phyloP scores from a whole-genome alignment of 2,329 filamentous ascomycete species.

The Ilyonectria mors-panacis region DNA sequence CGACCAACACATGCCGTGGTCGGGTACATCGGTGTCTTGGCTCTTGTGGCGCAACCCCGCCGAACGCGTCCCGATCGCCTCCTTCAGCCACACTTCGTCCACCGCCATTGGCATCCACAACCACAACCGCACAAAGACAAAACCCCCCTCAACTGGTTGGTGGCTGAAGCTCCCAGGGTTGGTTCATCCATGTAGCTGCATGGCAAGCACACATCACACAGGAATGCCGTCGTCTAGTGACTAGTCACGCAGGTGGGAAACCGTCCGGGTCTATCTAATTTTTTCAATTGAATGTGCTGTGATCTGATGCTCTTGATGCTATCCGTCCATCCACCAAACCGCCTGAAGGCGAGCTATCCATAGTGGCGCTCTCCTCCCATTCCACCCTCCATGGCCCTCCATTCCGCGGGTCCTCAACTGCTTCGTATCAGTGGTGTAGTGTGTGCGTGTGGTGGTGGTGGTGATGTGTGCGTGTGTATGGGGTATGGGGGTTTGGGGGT shows the following conservation, averaged over 20 bases:
- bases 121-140: constrained; percentile 4
- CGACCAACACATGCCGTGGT: background rate
- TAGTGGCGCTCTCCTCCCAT: constrained; percentile 36
- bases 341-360: constrained; percentile 34
- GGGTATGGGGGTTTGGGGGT: constrained; percentile 32
- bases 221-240: background rate
- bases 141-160: background rate
- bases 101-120: constrained; percentile 4
- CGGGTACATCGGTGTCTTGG: background rate
- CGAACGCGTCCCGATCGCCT: background rate
- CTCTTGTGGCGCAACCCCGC: background rate
- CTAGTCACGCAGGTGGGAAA: background rate
- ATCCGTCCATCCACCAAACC: constrained; percentile 47
- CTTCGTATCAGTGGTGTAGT: constrained; percentile 33
- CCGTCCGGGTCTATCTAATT: constrained; percentile 41
- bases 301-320: constrained; percentile 46
- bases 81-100: constrained; percentile 2
- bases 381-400: constrained; percentile 42
- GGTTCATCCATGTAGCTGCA: background rate
- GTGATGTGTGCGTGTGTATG: constrained; percentile 34
- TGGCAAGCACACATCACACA: background rate
- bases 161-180: background rate
- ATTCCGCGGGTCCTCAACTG: constrained; percentile 39
- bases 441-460: constrained; percentile 22
- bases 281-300: constrained; percentile 46